A percentile compares a stretch with the other conserved stretches of the same genome.
phyloP scores from a whole-genome alignment of 169 alveolate species.

The Plasmodium sp. region DNA sequence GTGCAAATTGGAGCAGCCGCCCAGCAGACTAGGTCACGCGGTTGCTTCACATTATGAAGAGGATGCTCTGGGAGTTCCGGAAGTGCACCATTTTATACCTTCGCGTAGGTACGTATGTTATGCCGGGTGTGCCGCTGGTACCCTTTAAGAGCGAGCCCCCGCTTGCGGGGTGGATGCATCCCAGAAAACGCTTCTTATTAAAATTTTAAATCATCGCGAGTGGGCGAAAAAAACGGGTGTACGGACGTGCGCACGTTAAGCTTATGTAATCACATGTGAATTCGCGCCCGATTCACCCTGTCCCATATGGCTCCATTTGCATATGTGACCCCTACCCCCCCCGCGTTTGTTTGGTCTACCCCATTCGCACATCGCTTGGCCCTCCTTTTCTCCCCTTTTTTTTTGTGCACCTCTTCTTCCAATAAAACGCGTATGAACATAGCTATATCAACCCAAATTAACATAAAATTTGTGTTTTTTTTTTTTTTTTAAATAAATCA shows the following conservation, averaged over 20 bases:
- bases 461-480: background rate
- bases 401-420: background rate
- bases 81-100: background rate
- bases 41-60: background rate
- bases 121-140: background rate
- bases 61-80: background rate
- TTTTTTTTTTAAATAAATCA: background rate
- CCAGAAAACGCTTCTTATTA: background rate
- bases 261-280: background rate
- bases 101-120: background rate
- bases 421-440: background rate
- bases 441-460: background rate
- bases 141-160: background rate
- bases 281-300: background rate
- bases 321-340: background rate
- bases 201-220: background rate
- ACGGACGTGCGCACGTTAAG: too few species aligned
- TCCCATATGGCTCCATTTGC: background rate
- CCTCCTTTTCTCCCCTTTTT: background rate
- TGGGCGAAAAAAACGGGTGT: background rate
- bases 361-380: background rate
- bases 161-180: background rate
- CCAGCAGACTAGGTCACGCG: background rate
- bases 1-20: background rate
- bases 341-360: background rate